Percentiles rank a stretch among this genome's conserved stretches.
Conservation (phyloP, 345 rosid genomes). For the Lenwebbia sp. region DNA sequence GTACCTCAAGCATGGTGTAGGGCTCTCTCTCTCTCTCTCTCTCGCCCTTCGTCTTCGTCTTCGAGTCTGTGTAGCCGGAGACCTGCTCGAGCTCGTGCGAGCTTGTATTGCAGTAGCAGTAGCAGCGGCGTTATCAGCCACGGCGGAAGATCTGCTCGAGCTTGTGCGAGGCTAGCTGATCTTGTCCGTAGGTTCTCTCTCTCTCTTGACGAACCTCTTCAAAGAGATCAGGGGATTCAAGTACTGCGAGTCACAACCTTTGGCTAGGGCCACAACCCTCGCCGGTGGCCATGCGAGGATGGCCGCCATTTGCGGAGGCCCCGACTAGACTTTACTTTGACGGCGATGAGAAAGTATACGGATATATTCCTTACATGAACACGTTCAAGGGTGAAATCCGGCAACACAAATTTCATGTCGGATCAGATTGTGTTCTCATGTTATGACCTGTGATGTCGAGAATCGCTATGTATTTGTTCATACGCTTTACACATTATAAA, state of each 20-base stretch:
- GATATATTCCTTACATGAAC: too few relatives aligned
- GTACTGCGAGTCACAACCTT: constrained; percentile 4
- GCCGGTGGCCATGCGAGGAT: not conserved
- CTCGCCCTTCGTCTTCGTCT: not conserved
- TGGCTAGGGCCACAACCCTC: not conserved
- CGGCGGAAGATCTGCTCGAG: constrained; percentile 18
- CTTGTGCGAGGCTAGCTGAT: constrained; percentile 52
- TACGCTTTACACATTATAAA: not conserved
- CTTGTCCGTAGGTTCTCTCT: constrained; percentile 58
- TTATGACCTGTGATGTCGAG: not conserved
- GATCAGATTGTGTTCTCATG: not conserved
- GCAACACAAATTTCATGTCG: not conserved
- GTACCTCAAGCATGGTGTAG: not conserved
- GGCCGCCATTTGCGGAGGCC: not conserved
- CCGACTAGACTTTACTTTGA: not conserved
- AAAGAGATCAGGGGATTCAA: constrained; percentile 53
- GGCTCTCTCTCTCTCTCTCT: not conserved
- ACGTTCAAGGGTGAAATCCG: not conserved
- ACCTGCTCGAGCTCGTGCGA: constrained; percentile 1
- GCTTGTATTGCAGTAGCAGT: not conserved
- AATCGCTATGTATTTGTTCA: not conserved
- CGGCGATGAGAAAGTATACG: not conserved
- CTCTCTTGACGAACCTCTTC: constrained; percentile 50
- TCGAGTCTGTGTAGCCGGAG: not conserved
- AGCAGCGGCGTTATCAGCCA: not conserved